These are phyloP conservation scores for Leptodermis oblonga DNA, from an alignment of 257 asterid genomes.

Conservation along the genomic window DNA sequence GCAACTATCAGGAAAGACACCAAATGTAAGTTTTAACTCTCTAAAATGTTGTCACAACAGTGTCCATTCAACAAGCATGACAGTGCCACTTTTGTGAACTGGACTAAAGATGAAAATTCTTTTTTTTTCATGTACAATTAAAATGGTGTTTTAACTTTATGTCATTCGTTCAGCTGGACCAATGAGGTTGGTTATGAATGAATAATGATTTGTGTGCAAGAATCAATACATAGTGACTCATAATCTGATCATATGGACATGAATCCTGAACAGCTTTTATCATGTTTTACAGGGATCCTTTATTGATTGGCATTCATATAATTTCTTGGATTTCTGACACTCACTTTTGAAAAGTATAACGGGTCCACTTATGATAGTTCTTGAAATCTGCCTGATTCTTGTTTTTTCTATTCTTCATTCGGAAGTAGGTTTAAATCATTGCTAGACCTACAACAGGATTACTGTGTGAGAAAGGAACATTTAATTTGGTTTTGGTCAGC, in stretches of 20 bases:
- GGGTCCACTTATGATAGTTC: background rate
- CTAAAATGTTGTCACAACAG: background rate
- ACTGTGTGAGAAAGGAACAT: background rate
- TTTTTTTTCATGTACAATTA: background rate
- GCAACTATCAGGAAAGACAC: conserved; percentile 54
- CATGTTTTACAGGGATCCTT: background rate
- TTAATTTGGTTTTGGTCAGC: background rate
- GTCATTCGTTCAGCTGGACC: background rate
- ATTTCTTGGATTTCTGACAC: background rate
- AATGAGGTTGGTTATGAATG: background rate
- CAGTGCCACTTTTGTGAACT: background rate
- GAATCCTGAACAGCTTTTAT: background rate
- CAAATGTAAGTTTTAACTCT: conserved; percentile 43
- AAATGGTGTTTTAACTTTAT: background rate
- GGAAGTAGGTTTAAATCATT: background rate
- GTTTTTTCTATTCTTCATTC: background rate
- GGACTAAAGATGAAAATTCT: background rate
- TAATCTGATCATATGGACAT: background rate
- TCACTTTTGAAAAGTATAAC: background rate
- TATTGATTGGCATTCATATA: background rate
- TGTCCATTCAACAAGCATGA: conserved; percentile 3
- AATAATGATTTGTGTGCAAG: background rate
- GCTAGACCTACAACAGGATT: background rate
- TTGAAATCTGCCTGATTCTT: background rate
- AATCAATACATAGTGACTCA: background rate